Evolutionary conservation across 768 basidiomycete genomes (phyloP).

Genomic region (Phlebiopsis flavidoalba): DNA sequence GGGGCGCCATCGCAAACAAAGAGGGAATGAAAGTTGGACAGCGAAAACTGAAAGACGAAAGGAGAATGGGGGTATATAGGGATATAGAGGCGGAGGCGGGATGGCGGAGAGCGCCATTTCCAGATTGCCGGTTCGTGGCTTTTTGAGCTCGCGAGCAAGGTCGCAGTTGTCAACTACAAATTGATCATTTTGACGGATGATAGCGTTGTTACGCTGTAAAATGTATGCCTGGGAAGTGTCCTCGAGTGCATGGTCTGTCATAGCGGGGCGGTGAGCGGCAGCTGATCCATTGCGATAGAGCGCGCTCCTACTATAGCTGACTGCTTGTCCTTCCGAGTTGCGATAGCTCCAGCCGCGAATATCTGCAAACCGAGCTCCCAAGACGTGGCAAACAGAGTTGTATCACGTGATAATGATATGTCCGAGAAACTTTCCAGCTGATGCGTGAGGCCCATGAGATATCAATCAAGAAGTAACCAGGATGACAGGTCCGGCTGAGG

Average conservation of each 20-base stretch:
- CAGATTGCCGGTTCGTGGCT: not conserved
- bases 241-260: not conserved
- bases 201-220: constrained; percentile 12
- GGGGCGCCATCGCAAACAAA: constrained; percentile 17
- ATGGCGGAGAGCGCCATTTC: not conserved
- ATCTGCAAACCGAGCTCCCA: not conserved
- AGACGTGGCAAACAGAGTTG: not conserved
- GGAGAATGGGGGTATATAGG: constrained; percentile 9
- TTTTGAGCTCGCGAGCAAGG: not conserved
- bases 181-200: constrained; percentile 13
- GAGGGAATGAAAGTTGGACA: constrained; percentile 4
- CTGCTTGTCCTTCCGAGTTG: not conserved
- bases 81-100: not conserved
- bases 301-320: not conserved
- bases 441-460: not conserved
- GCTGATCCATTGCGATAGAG: not conserved
- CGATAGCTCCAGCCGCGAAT: not conserved
- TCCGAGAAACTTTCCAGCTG: not conserved
- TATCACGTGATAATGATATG: not conserved
- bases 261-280: not conserved
- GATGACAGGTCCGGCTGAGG: not conserved
- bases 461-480: constrained; percentile 2
- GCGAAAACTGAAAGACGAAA: constrained; percentile 4
- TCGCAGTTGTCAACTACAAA: constrained; percentile 4
- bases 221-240: not conserved